Conservation (phyloP, 1,139 yeast species). For the Torulaspora pretoriensis region DNA sequence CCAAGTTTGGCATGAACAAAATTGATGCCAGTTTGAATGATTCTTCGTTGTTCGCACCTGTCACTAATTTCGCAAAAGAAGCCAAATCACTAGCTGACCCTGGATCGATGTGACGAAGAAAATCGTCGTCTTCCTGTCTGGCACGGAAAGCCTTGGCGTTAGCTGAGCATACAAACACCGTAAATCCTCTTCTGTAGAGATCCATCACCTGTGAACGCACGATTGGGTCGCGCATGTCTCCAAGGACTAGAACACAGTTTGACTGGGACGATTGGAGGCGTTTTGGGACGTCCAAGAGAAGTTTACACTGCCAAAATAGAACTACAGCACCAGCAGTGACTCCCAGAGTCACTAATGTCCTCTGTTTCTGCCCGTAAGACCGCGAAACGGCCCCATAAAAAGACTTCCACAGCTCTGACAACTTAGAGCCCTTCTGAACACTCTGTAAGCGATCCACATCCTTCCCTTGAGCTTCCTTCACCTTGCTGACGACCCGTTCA, state of each 20-base stretch:
- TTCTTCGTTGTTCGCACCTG: constrained; percentile 12
- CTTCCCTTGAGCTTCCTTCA: constrained; percentile 6
- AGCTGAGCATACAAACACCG: constrained; percentile 33
- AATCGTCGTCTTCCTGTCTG: constrained; percentile 33
- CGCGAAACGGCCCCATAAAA: not conserved
- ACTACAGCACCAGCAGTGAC: constrained; percentile 19
- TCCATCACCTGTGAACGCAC: constrained; percentile 36
- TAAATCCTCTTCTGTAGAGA: constrained; percentile 33
- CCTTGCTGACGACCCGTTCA: constrained; percentile 12
- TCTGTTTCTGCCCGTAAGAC: constrained; percentile 7
- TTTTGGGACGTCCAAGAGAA: constrained; percentile 18
- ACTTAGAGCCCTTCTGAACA: not conserved
- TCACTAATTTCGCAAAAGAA: constrained; percentile 20
- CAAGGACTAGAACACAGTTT: constrained; percentile 31
- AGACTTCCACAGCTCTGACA: not conserved
- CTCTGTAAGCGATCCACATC: not conserved
- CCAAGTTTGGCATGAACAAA: constrained; percentile 33
- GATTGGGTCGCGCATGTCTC: constrained; percentile 37
- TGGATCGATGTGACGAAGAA: constrained; percentile 30
- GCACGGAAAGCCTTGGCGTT: constrained; percentile 23
- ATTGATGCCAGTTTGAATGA: constrained; percentile 25
- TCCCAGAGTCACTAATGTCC: constrained; percentile 16
- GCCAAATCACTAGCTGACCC: constrained; percentile 23
- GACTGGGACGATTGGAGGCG: constrained; percentile 24
- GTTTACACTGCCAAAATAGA: constrained; percentile 18